phyloP scores from a whole-genome alignment of 2,329 filamentous ascomycete species.

The Fusarium nelsonii region DNA sequence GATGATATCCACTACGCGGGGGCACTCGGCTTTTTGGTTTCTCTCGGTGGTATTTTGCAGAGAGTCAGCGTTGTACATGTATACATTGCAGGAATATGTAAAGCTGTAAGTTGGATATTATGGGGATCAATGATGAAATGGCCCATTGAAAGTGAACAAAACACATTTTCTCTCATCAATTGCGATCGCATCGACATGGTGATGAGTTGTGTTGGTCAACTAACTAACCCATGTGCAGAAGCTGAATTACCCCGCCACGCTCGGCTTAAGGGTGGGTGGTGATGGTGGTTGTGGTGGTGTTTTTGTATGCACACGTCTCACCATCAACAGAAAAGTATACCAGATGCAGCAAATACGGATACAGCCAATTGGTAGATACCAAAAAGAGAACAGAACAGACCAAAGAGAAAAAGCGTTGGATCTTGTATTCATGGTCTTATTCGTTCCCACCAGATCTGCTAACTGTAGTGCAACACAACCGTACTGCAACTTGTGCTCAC shows the following conservation, averaged over 20 bases:
- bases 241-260: conserved; percentile 3
- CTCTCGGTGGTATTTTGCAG: conserved; percentile 35
- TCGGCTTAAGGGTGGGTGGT: neutral
- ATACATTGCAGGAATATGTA: neutral
- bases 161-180: neutral
- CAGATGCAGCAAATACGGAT: neutral
- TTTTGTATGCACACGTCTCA: conserved; percentile 10
- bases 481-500: neutral
- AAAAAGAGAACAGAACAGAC: neutral
- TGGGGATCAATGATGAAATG: conserved; percentile 34
- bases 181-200: conserved; percentile 1
- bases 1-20: conserved; percentile 32
- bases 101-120: neutral
- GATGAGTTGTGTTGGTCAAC: neutral
- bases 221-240: neutral
- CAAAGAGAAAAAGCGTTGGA: neutral
- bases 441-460: conserved; percentile 11
- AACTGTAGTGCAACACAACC: neutral
- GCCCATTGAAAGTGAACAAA: neutral
- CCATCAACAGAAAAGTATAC: neutral
- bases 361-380: conserved; percentile 13
- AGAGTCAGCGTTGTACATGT: neutral
- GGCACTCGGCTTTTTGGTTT: neutral
- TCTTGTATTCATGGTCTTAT: conserved; percentile 25
- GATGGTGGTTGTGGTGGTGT: neutral